Percentiles rank a stretch among this genome's conserved stretches.
These are phyloP conservation scores for Goffeauzyma gilvescens DNA, from an alignment of 768 basidiomycete species.

Conservation along the genomic window DNA sequence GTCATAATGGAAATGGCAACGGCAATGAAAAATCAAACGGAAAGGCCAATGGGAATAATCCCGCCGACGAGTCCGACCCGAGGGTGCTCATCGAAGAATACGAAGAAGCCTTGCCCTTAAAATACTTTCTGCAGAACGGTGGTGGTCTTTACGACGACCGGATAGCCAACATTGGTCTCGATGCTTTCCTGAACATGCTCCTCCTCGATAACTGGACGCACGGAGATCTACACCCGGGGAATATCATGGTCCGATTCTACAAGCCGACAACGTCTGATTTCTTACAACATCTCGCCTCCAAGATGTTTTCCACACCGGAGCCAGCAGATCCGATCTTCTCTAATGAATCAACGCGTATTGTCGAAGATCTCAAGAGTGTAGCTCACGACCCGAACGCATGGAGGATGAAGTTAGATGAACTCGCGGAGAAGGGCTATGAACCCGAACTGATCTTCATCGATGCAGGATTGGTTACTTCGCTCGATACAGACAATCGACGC, in stretches of 20 bases:
- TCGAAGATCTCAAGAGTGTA: slow-evolving; percentile 50
- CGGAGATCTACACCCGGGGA: slow-evolving; percentile 44
- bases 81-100: slow-evolving; percentile 71
- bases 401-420: slow-evolving; percentile 45
- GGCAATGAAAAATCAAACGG: slow-evolving; percentile 14
- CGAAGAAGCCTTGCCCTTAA: slow-evolving; percentile 76
- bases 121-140: slow-evolving; percentile 67
- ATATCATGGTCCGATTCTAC: slow-evolving; percentile 94
- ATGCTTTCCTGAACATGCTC: slow-evolving; percentile 98
- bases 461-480: slow-evolving; percentile 77
- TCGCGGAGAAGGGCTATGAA: slow-evolving; percentile 56
- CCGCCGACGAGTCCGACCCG: no score
- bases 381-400: slow-evolving; percentile 42
- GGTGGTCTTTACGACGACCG: slow-evolving; percentile 78
- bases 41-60: no score
- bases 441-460: slow-evolving; percentile 94
- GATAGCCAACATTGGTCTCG: slow-evolving; percentile 77
- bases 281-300: slow-evolving; percentile 43
- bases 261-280: slow-evolving; percentile 53
- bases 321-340: slow-evolving; percentile 21
- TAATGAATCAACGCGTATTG: slow-evolving; percentile 36
- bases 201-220: slow-evolving; percentile 95
- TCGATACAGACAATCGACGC: slow-evolving; percentile 58
- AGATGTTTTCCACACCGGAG: slow-evolving; percentile 37
- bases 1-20: slow-evolving; percentile 13